phyloP scores from a whole-genome alignment of 192 early-diverging fungal genomes.

The Gryganskiella cystojenkinii region DNA sequence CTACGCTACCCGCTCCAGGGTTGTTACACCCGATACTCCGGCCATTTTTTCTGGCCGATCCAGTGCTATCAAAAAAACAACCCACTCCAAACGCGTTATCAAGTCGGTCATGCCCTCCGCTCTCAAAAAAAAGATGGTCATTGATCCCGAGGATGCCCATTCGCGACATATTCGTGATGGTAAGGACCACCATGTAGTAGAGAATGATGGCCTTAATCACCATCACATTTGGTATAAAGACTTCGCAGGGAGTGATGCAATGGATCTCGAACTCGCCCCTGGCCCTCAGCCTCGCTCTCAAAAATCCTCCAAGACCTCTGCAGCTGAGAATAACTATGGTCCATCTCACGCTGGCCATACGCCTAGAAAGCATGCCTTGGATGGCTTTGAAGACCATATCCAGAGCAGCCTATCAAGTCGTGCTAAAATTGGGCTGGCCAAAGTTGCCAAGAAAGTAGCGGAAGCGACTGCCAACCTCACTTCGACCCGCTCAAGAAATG shows the following conservation, averaged over 20 bases:
- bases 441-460: too few species aligned
- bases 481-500: too few species aligned
- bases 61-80: not conserved
- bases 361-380: too few species aligned
- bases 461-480: too few species aligned
- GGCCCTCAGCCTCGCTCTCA: too few species aligned
- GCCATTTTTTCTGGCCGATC: not conserved
- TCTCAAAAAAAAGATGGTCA: constrained; percentile 6
- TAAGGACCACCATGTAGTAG: constrained; percentile 12
- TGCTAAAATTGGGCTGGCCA: too few species aligned
- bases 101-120: not conserved
- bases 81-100: not conserved
- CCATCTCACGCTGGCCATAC: too few species aligned
- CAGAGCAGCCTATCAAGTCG: too few species aligned
- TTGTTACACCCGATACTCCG: not conserved
- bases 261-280: not conserved
- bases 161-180: constrained; percentile 6
- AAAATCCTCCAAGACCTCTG: too few species aligned
- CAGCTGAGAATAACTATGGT: too few species aligned
- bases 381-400: too few species aligned
- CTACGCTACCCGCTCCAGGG: constrained; percentile 23
- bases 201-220: constrained; percentile 18
- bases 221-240: constrained; percentile 36
- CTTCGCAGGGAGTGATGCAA: too few species aligned
- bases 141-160: constrained; percentile 1